phyloP scores from a whole-genome alignment of 2,329 filamentous ascomycete species.

The Tothia fuscella region DNA sequence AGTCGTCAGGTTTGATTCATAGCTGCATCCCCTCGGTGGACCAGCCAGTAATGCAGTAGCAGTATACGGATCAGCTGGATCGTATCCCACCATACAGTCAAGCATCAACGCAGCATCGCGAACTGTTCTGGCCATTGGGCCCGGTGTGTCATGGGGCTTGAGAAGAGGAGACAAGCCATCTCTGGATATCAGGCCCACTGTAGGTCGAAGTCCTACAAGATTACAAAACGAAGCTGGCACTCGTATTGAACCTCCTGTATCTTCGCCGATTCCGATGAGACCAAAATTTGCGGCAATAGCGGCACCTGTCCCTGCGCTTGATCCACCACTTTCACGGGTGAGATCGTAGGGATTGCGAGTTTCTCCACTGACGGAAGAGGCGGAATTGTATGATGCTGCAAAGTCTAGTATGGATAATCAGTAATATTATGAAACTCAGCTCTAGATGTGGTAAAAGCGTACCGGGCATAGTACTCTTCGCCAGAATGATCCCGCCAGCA shows the following conservation, averaged over 20 bases:
- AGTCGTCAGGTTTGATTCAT: slow-evolving; percentile 3
- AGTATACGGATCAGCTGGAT: slow-evolving; percentile 5
- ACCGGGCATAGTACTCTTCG: slow-evolving; percentile 9
- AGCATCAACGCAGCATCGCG: slow-evolving; percentile 17
- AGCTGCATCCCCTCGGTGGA: slow-evolving; percentile 6
- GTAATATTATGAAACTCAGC: neutral
- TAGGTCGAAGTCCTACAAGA: slow-evolving; percentile 18
- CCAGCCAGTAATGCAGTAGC: slow-evolving; percentile 2
- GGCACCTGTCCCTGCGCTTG: slow-evolving; percentile 18
- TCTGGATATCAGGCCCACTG: slow-evolving; percentile 17
- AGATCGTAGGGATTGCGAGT: slow-evolving; percentile 15
- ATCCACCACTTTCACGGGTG: slow-evolving; percentile 18
- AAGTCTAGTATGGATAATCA: neutral
- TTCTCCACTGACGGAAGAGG: slow-evolving; percentile 6
- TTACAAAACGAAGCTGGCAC: slow-evolving; percentile 18
- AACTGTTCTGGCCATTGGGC: slow-evolving; percentile 16
- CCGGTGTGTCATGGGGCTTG: slow-evolving; percentile 17
- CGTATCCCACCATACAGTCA: slow-evolving; percentile 14
- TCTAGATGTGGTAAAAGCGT: neutral
- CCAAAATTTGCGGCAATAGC: slow-evolving; percentile 18
- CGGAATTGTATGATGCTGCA: slow-evolving; percentile 6
- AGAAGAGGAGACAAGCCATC: slow-evolving; percentile 17
- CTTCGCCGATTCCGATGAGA: slow-evolving; percentile 14
- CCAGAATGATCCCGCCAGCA: slow-evolving; percentile 7
- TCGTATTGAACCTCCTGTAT: slow-evolving; percentile 19